Base-by-base conservation (phyloP, 805 yeast species). In the Teunomyces barrocoloradensis region DNA sequence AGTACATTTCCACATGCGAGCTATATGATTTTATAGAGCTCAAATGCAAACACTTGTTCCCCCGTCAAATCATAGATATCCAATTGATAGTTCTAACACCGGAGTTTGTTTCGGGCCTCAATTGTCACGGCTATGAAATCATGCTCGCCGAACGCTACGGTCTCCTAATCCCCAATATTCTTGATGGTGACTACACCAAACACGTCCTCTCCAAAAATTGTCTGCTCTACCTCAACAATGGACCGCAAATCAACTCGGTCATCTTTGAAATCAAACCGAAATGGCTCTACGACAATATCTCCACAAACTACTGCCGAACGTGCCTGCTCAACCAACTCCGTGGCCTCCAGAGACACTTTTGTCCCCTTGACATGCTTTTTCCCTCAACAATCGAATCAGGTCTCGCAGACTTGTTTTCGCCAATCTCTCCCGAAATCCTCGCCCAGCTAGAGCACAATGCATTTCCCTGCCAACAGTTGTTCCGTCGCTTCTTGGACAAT, bases 241-340 rank as follows among this genome's bases (percentile, higher is more conserved):
- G 36, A n/a, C n/a, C 30, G 11, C 11, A 40, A 4, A 43, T 52
- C 34, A 44, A 43, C 20, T 49, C 52, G 30, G 54, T 52, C 1
- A 64, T 71, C 2, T 57, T 78, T 11, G 84, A 82, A 52, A 67
- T 81, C 53, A 82, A 82, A 57, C 87, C 87, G 1, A 82, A 82
- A 59, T 82, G 87, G 87, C 66, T 82, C 11, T 58, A 66, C 28
- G 78, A 71, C 52, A 74, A 79, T 33, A 68, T 65, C 12, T 57
- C 58, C 32, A 72, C 79, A 3, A 51, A 60, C 41, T 69, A 73
- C 21, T 82, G 87, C 54, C 63, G 87, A 5, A 82, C 84, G 3
- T 82, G 87, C 55, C 84, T 84, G 47, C 64, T 80, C 35, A 69
- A 72, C 47, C 65, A 61, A 28, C 50, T 62, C 41, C 67, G 73